Evolutionary conservation across 352 stramenopile genomes (phyloP).

Genomic region (Phytopythium kandeliae): DNA sequence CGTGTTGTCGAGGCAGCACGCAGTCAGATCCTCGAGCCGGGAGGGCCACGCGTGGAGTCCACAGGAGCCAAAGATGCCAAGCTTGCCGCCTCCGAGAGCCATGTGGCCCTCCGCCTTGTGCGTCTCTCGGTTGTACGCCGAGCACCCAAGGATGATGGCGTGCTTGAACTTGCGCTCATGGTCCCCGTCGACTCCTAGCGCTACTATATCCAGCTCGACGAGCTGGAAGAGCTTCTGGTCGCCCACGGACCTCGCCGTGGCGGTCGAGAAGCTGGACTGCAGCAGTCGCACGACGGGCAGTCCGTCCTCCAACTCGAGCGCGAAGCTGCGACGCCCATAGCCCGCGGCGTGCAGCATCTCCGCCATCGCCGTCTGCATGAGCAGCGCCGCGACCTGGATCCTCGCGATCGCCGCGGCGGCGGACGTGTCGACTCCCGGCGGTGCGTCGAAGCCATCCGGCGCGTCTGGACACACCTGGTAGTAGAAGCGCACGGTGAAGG

Average conservation of each 20-base stretch:
- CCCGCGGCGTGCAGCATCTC: constrained; percentile 44
- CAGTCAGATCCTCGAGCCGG: constrained; percentile 37
- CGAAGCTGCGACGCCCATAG: constrained; percentile 41
- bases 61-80: constrained; percentile 64
- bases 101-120: constrained; percentile 50
- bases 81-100: constrained; percentile 43
- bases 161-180: constrained; percentile 44
- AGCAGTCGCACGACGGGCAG: constrained; percentile 47
- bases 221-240: constrained; percentile 56
- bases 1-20: constrained; percentile 51
- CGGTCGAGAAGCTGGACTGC: constrained; percentile 50
- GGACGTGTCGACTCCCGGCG: constrained; percentile 41
- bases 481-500: constrained; percentile 54
- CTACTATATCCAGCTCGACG: constrained; percentile 47
- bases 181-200: constrained; percentile 22
- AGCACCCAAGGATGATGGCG: constrained; percentile 65
- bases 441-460: constrained; percentile 49
- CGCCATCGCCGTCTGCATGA: constrained; percentile 48
- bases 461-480: constrained; percentile 56
- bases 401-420: constrained; percentile 37
- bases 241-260: constrained; percentile 31
- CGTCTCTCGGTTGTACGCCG: constrained; percentile 44
- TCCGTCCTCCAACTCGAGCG: constrained; percentile 47
- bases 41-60: constrained; percentile 58
- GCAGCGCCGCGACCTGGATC: constrained; percentile 50